A percentile compares a stretch with the other conserved stretches of the same genome.
Conservation (phyloP, 305 asterid genomes). For the Fraxinus platypoda region DNA sequence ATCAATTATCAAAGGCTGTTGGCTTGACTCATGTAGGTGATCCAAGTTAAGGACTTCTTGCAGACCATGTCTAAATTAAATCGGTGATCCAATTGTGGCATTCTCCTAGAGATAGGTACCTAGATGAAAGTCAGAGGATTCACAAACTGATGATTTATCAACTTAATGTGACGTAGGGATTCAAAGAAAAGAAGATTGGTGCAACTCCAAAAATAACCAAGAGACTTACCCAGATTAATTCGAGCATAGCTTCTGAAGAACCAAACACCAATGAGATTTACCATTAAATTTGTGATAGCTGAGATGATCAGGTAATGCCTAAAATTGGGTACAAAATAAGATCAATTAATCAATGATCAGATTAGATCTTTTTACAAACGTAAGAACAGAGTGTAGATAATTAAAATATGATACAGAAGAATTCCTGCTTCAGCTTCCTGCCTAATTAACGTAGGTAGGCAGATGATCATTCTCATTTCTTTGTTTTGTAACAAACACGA, state of each 20-base stretch:
- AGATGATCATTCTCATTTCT: neutral
- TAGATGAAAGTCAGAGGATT: constrained; percentile 11
- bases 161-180: neutral
- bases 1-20: neutral
- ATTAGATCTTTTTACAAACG: constrained; percentile 6
- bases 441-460: neutral
- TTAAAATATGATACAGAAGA: constrained; percentile 7
- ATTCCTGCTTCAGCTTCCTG: neutral
- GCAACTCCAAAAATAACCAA: constrained; percentile 18
- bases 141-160: constrained; percentile 1
- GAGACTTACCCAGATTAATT: constrained; percentile 70
- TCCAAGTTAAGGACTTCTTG: neutral
- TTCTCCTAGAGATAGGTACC: neutral
- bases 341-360: constrained; percentile 6
- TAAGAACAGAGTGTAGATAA: constrained; percentile 20
- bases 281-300: constrained; percentile 91
- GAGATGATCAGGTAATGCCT: constrained; percentile 98
- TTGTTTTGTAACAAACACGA: neutral
- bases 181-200: neutral
- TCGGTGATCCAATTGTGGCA: neutral
- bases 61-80: neutral
- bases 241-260: constrained; percentile 98
- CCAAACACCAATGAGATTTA: constrained; percentile 98
- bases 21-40: neutral
- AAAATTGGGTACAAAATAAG: constrained; percentile 25